Evolutionary conservation across 805 yeast genomes (phyloP), one percentile per base, ranked within the genome.

Genomic region (Candida corydali): DNA sequence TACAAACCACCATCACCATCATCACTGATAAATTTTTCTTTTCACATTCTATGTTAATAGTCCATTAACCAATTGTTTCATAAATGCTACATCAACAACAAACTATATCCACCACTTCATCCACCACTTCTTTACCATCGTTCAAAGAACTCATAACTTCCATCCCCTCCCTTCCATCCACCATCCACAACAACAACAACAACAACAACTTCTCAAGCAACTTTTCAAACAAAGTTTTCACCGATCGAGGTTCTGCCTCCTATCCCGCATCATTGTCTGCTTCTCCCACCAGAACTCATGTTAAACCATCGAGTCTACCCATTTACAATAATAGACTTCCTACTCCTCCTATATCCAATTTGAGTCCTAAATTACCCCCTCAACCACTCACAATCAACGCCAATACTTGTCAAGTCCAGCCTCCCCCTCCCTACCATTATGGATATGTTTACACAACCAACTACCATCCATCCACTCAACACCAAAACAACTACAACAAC

Each of bases 141-240:
- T 62, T 62, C 43, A 55, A 37, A 28, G 68, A 62, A 43, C 50
- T 62, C 30, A 34, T 62, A 14, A 58, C 59, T 1, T 51, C 57
- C 15, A 57, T 62, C 14, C 65, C 62, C 17, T 41, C 52, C 12
- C 22, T 17, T 16, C 27, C 27, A 5, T 27, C 14, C n/a, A n/a
- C 34, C 32, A n/a, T 10, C 18, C 5, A 9, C 29, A 24, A 24
- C 26, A 24, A 6, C 26, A 6, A 24, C 26, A 5, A 24, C 26
- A 6, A 24, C 26, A 6, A 6, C 26, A 24, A 5, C 26, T n/a
- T n/a, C n/a, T n/a, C n/a, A n/a, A n/a, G n/a, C n/a, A n/a, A n/a
- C n/a, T n/a, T n/a, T n/a, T n/a, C n/a, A n/a, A n/a, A n/a, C n/a
- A n/a, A n/a, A n/a, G n/a, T n/a, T n/a, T n/a, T n/a, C n/a, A n/a